phyloP scores from a whole-genome alignment of 495 filamentous ascomycete species.

The Penicillium odoratum region DNA sequence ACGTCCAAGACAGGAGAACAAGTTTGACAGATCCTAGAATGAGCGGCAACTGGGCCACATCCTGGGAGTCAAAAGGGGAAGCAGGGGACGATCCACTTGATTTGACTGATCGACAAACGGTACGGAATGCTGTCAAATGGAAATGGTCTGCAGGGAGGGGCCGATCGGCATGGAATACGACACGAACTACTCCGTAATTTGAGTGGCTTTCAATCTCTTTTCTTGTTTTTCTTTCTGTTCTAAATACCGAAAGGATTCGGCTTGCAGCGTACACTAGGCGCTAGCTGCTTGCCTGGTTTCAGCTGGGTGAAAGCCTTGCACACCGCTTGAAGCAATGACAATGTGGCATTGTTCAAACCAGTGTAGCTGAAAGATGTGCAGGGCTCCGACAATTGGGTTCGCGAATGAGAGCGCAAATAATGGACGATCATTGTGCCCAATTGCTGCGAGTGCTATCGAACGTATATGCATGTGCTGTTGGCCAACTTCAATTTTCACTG shows the following conservation, averaged over 20 bases:
- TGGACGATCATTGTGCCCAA: neutral
- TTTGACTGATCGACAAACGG: constrained; percentile 20
- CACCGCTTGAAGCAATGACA: constrained; percentile 2
- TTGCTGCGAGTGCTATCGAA: constrained; percentile 4
- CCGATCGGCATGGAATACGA: constrained; percentile 10
- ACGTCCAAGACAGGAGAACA: constrained; percentile 10
- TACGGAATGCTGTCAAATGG: constrained; percentile 24
- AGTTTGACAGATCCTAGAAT: constrained; percentile 19
- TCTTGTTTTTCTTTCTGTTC: neutral
- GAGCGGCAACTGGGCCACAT: neutral
- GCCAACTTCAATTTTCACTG: constrained; percentile 9
- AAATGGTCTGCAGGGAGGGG: constrained; percentile 11
- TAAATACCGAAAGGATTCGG: neutral
- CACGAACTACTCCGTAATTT: neutral
- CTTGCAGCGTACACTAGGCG: neutral
- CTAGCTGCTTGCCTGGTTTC: neutral
- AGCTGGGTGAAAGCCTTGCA: neutral
- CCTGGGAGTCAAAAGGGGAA: constrained; percentile 12
- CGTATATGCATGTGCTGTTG: constrained; percentile 10
- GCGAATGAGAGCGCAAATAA: constrained; percentile 5
- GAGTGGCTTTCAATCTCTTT: neutral
- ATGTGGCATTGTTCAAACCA: neutral
- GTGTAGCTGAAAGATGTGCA: constrained; percentile 3
- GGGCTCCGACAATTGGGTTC: neutral
- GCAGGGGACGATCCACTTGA: neutral